These are phyloP conservation scores for Porpolomopsis calyptriformis DNA, from an alignment of 768 basidiomycete genomes.

Conservation along the genomic window DNA sequence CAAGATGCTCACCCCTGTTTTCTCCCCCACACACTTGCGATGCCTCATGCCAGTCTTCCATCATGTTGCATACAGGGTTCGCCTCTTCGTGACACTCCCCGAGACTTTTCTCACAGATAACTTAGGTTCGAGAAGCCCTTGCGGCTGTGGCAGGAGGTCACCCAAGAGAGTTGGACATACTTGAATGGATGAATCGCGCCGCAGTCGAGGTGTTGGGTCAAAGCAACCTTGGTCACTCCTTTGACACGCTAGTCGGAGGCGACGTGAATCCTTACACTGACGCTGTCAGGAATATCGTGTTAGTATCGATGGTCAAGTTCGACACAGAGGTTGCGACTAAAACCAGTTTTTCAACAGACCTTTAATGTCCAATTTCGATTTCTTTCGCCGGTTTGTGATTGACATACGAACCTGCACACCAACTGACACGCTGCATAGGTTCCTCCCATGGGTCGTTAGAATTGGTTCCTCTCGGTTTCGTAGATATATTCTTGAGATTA, in stretches of 20 bases:
- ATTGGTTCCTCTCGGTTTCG: too few species aligned
- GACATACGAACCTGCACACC: too few species aligned
- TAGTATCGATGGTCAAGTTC: too few species aligned
- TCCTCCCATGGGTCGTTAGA: too few species aligned
- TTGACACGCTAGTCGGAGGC: slow-evolving; percentile 38
- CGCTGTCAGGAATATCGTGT: slow-evolving; percentile 20
- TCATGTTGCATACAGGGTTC: background rate
- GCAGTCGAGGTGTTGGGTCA: slow-evolving; percentile 22
- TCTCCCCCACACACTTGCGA: slow-evolving; percentile 31
- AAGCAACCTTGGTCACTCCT: slow-evolving; percentile 41
- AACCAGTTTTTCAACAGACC: too few species aligned
- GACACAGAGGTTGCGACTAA: too few species aligned
- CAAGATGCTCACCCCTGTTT: slow-evolving; percentile 36
- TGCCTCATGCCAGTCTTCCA: slow-evolving; percentile 23
- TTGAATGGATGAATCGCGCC: slow-evolving; percentile 45
- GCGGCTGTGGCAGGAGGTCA: slow-evolving; percentile 1
- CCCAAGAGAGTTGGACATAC: slow-evolving; percentile 6
- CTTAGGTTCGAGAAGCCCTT: background rate
- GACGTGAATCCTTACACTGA: slow-evolving; percentile 35
- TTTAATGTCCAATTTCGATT: too few species aligned
- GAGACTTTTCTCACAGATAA: too few species aligned
- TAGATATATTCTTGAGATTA: too few species aligned
- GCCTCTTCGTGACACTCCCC: too few species aligned
- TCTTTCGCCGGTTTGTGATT: too few species aligned
- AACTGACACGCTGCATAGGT: too few species aligned